Evolutionary conservation across 495 filamentous ascomycete genomes (phyloP), one percentile per base, ranked within the genome.

Genomic region (Clavariopsis aquatica): DNA sequence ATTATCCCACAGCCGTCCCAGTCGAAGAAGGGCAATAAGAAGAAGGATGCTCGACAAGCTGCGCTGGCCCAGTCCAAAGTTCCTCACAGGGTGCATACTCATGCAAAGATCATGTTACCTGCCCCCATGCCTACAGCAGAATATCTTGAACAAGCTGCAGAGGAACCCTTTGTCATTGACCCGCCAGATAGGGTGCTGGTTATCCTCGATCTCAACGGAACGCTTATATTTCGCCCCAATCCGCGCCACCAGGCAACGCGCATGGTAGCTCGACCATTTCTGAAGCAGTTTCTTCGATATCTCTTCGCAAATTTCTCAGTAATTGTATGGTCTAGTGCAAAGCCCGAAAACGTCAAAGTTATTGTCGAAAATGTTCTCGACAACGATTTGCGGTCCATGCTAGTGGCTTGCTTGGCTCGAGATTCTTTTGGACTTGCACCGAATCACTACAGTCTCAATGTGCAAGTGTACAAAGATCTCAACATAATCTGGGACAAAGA

Each of bases 171-270:
- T 38, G 51, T 57, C 47, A 41, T 72, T 0, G 13, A 62, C 1
- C 62, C 60, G 7, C 76, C 80, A 13, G 78, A 81, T 28, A n/a
- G 15, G 3, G 76, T 96, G 0, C 84, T 98, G 1, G 75, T 98
- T 20, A 83, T 98, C 27, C 85, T 98, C 58, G 94, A 98, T 73
- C 81, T 98, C 0, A 98, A 98, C 76, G 94, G 95, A 58, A 96
- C 95, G 0, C 80, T 98, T 2, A 80, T 97, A 17, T 78, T 81
- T 70, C 90, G 94, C 13, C 86, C 85, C 29, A 49, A 45, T 15
- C 38, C 38, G 38, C 76, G 78, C 10, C 71, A 69, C 6, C 66
- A 75, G 0, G 81, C 87, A 0, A 78, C 75, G 0, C 69, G 69
- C n/a, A 89, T 89, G 72, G 70, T 80, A 2, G 73, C 78, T 49